Conservation (phyloP, 1,284 basidiomycete genomes). For the Testicularia cyperi region DNA sequence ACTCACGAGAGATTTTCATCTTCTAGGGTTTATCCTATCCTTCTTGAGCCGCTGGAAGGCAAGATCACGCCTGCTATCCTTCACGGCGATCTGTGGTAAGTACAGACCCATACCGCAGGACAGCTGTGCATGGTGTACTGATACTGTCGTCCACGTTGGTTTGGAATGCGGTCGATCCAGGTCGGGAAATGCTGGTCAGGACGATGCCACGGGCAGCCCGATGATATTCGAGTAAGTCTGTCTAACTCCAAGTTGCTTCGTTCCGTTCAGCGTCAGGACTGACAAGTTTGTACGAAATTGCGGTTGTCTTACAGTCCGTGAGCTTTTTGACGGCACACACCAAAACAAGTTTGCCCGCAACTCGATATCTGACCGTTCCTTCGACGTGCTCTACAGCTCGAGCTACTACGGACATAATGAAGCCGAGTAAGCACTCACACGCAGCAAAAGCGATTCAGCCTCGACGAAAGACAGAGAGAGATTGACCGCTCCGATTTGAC, state of each 20-base stretch:
- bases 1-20: neutral
- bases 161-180: no score
- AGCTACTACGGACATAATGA: conserved; percentile 41
- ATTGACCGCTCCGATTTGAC: neutral
- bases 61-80: conserved; percentile 24
- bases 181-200: conserved; percentile 32
- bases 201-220: conserved; percentile 12
- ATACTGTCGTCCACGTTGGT: no score
- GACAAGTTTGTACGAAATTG: no score
- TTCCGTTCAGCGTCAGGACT: no score
- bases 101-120: no score
- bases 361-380: no score
- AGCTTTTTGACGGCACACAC: no score
- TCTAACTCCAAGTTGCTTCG: no score
- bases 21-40: conserved; percentile 21
- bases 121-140: no score
- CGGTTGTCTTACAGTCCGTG: conserved; percentile 4
- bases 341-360: no score
- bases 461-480: conserved; percentile 1
- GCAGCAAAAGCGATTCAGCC: neutral
- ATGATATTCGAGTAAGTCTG: conserved; percentile 35
- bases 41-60: conserved; percentile 25
- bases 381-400: conserved; percentile 15
- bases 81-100: conserved; percentile 37
- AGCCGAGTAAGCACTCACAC: conserved; percentile 15